These are phyloP conservation scores for Notholithocarpus densiflorus DNA, from an alignment of 306 rosid species.

Conservation along the genomic window DNA sequence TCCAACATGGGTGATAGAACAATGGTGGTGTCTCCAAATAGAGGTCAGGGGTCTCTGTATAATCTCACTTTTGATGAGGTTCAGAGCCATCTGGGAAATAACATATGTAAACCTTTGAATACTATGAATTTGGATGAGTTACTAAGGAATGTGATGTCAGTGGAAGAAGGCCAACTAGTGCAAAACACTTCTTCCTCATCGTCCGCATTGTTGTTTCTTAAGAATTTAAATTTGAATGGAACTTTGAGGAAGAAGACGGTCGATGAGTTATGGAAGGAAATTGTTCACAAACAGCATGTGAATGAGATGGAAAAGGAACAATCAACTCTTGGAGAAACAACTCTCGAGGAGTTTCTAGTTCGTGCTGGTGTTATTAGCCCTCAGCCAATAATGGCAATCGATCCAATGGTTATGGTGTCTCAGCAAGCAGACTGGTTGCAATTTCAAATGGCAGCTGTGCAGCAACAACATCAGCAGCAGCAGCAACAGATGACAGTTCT, in stretches of 20 bases:
- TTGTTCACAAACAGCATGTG: constrained; percentile 19
- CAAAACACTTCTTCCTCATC: constrained; percentile 37
- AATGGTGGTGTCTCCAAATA: constrained; percentile 31
- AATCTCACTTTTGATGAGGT: constrained; percentile 33
- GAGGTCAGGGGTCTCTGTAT: constrained; percentile 19
- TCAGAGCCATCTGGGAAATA: constrained; percentile 29
- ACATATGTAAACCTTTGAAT: constrained; percentile 23
- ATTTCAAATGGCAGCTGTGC: constrained; percentile 21
- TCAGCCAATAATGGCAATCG: constrained; percentile 19
- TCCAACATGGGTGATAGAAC: constrained; percentile 20
- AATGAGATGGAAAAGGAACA: constrained; percentile 10
- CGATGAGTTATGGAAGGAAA: constrained; percentile 24
- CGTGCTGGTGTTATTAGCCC: constrained; percentile 14
- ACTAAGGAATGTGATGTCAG: constrained; percentile 27
- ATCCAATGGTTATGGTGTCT: constrained; percentile 32
- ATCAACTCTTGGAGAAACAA: constrained; percentile 25
- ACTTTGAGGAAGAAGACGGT: constrained; percentile 22
- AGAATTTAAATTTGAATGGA: constrained; percentile 27
- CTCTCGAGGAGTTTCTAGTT: constrained; percentile 25
- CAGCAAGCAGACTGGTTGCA: constrained; percentile 41
- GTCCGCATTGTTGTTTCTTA: constrained; percentile 18
- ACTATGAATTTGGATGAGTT: constrained; percentile 37
- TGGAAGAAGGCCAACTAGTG: constrained; percentile 31
- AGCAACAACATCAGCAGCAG: constrained; percentile 24
- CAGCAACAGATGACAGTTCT: neutral